phyloP scores from a whole-genome alignment of 2,329 filamentous ascomycete genomes.

The Talaromyces sp. region DNA sequence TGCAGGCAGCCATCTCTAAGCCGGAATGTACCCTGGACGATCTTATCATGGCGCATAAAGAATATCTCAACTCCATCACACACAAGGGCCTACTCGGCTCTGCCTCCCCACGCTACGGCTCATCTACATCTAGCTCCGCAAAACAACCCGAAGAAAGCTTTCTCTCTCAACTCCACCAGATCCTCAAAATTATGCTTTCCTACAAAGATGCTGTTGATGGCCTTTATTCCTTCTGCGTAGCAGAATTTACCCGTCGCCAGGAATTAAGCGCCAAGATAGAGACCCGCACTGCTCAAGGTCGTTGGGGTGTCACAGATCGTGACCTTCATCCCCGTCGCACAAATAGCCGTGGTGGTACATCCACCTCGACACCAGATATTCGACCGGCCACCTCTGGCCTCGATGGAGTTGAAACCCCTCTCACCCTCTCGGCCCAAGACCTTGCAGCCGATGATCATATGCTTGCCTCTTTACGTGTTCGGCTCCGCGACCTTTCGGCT shows the following conservation, averaged over 20 bases:
- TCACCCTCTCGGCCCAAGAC: slow-evolving; percentile 40
- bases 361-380: slow-evolving; percentile 32
- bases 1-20: slow-evolving; percentile 79
- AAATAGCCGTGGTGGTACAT: slow-evolving; percentile 31
- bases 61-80: slow-evolving; percentile 90
- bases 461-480: slow-evolving; percentile 73
- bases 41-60: slow-evolving; percentile 85
- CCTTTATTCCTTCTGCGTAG: slow-evolving; percentile 90
- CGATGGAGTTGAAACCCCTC: slow-evolving; percentile 42
- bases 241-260: slow-evolving; percentile 90
- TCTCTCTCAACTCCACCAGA: slow-evolving; percentile 86
- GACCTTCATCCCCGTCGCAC: slow-evolving; percentile 43
- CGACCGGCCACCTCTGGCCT: slow-evolving; percentile 20
- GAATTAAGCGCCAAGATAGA: slow-evolving; percentile 76
- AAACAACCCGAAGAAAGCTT: slow-evolving; percentile 72
- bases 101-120: slow-evolving; percentile 30
- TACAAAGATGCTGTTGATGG: slow-evolving; percentile 94
- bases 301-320: slow-evolving; percentile 65
- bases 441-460: slow-evolving; percentile 58
- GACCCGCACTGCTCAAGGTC: slow-evolving; percentile 64
- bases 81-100: slow-evolving; percentile 92
- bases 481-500: slow-evolving; percentile 70
- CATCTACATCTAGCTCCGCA: slow-evolving; percentile 32
- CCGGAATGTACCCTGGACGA: slow-evolving; percentile 93
- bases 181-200: slow-evolving; percentile 88